Conservation (phyloP, 139 green algal species). For the Coelastrella sp. region DNA sequence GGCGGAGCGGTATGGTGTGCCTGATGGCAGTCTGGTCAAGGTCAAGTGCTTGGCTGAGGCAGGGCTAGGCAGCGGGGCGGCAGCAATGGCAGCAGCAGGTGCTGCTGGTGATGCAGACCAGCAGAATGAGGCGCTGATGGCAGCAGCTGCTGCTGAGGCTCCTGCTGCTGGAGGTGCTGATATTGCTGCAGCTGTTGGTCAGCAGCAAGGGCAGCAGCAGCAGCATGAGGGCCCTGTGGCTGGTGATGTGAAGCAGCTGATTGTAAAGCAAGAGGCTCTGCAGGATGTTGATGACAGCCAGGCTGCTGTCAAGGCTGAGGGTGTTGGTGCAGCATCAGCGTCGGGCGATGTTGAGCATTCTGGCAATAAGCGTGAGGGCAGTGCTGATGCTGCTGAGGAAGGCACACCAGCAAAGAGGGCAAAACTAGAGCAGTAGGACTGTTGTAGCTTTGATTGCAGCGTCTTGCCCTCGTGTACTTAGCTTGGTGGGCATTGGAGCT, state of each 20-base stretch:
- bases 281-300: constrained; percentile 31
- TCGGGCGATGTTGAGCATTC: background rate
- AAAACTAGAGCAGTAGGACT: background rate
- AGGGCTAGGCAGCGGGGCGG: background rate
- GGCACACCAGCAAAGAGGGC: background rate
- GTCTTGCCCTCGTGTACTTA: too few relatives aligned
- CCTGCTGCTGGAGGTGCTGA: constrained; percentile 11
- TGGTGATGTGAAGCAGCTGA: background rate
- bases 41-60: constrained; percentile 46
- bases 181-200: background rate
- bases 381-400: background rate
- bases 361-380: constrained; percentile 1
- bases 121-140: constrained; percentile 23
- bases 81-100: constrained; percentile 10
- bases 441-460: background rate
- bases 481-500: too few relatives aligned
- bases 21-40: constrained; percentile 64
- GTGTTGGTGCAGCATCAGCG: background rate
- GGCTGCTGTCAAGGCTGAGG: too few relatives aligned
- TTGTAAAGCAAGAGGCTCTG: background rate
- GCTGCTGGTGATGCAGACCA: background rate
- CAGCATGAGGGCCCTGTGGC: background rate
- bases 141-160: constrained; percentile 31
- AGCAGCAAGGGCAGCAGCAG: constrained; percentile 10
- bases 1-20: constrained; percentile 55